Evolutionary conservation across 768 basidiomycete species (phyloP).

Genomic region (Russula earlei): DNA sequence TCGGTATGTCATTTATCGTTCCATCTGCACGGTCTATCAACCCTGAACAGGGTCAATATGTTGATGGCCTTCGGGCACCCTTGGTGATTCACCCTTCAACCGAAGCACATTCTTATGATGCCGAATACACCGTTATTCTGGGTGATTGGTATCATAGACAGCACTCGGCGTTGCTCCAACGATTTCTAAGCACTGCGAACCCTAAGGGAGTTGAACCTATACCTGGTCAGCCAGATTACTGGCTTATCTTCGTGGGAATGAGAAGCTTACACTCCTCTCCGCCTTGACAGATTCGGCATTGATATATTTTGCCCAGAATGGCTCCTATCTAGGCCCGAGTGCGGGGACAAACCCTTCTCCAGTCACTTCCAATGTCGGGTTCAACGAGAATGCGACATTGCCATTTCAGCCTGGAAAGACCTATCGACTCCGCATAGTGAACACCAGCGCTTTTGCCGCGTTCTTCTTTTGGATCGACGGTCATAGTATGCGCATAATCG

Average conservation of each 20-base stretch:
- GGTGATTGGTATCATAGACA: constrained; percentile 91
- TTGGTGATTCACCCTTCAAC: constrained; percentile 62
- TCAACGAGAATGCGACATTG: constrained; percentile 81
- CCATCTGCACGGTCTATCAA: neutral
- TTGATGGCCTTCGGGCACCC: constrained; percentile 87
- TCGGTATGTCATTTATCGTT: constrained; percentile 30
- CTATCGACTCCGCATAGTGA: constrained; percentile 82
- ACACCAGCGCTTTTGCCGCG: constrained; percentile 61
- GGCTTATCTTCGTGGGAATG: neutral
- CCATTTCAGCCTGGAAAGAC: constrained; percentile 82
- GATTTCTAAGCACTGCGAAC: constrained; percentile 64
- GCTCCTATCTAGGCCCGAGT: constrained; percentile 55
- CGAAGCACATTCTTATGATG: constrained; percentile 71
- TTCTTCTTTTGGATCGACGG: constrained; percentile 90
- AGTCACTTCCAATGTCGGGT: constrained; percentile 54
- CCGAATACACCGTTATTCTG: constrained; percentile 79
- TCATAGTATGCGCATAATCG: constrained; percentile 76
- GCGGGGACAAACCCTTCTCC: constrained; percentile 36
- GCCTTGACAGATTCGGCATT: constrained; percentile 53
- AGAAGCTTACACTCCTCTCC: neutral
- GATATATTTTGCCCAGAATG: constrained; percentile 77
- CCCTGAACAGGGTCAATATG: constrained; percentile 64
- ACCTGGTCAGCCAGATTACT: constrained; percentile 42
- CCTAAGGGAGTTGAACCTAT: constrained; percentile 84
- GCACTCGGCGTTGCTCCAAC: constrained; percentile 48